A percentile compares a stretch with the other conserved stretches of the same genome.
phyloP scores from a whole-genome alignment of 1,139 yeast species.

The Yamadazyma diddensiae region DNA sequence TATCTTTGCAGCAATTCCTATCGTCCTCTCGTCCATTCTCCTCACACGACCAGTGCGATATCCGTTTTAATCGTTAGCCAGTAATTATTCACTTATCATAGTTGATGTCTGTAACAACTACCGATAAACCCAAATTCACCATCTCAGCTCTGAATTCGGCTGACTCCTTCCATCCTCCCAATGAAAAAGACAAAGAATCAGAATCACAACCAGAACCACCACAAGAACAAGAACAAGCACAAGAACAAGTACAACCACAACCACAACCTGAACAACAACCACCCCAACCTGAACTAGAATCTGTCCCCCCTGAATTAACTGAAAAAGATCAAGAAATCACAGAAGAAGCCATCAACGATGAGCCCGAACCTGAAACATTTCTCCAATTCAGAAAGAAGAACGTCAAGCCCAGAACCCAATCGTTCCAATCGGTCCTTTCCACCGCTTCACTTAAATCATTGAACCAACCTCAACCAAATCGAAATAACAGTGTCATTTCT shows the following conservation, averaged over 20 bases:
- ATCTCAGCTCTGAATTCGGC: slow-evolving; percentile 6
- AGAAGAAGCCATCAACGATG: too few relatives aligned
- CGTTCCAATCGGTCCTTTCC: slow-evolving; percentile 64
- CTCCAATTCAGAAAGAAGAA: slow-evolving; percentile 49
- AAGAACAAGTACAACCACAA: too few relatives aligned
- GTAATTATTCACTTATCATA: not conserved
- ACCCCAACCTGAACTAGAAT: too few relatives aligned
- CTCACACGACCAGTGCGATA: slow-evolving; percentile 3
- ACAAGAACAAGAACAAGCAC: too few relatives aligned
- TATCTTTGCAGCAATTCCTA: not conserved
- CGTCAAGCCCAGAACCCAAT: slow-evolving; percentile 52
- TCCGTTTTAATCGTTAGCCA: not conserved
- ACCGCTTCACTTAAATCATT: slow-evolving; percentile 55
- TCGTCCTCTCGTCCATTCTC: not conserved
- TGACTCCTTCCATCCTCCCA: slow-evolving; percentile 2
- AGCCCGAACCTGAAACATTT: too few relatives aligned
- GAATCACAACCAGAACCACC: too few relatives aligned
- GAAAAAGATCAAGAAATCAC: too few relatives aligned
- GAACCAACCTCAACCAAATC: slow-evolving; percentile 22
- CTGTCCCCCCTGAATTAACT: too few relatives aligned
- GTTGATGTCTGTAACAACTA: slow-evolving; percentile 5
- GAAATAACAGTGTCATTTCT: slow-evolving; percentile 25
- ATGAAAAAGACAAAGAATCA: too few relatives aligned
- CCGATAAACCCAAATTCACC: slow-evolving; percentile 6
- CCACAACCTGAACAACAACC: too few relatives aligned